These are phyloP conservation scores for Fusarium odoratissimum DNA, from an alignment of 2,329 filamentous ascomycete species.

Conservation along the genomic window DNA sequence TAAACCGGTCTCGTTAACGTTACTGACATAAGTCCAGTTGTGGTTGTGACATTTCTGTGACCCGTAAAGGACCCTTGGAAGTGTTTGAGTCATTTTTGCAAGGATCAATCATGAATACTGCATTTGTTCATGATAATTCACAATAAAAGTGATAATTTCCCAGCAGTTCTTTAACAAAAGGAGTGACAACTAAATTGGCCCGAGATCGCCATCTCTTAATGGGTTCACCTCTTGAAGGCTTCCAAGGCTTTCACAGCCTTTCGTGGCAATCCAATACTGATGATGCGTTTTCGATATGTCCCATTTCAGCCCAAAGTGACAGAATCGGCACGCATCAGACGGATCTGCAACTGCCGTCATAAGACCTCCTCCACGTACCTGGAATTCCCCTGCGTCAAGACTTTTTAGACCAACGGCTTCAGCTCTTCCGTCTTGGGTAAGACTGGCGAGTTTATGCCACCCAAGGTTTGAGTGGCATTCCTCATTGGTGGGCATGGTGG, in stretches of 20 bases:
- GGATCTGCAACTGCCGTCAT: neutral
- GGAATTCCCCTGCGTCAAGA: constrained; percentile 21
- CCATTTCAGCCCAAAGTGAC: neutral
- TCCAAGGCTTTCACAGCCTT: neutral
- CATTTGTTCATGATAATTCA: too few relatives aligned
- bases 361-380: constrained; percentile 8
- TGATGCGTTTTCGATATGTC: neutral
- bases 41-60: too few relatives aligned
- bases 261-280: neutral
- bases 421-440: neutral
- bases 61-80: neutral
- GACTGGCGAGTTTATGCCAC: neutral
- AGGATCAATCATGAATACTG: too few relatives aligned
- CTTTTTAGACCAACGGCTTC: constrained; percentile 3
- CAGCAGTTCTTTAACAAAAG: neutral
- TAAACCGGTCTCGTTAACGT: neutral
- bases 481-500: neutral
- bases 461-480: constrained; percentile 25
- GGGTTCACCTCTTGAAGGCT: neutral
- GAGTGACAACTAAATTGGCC: neutral
- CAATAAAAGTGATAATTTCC: neutral
- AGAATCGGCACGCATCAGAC: neutral
- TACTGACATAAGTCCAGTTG: neutral
- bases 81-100: neutral
- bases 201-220: neutral